phyloP scores from a whole-genome alignment of 2,329 filamentous ascomycete species.

The Beauveria rudraprayagi region DNA sequence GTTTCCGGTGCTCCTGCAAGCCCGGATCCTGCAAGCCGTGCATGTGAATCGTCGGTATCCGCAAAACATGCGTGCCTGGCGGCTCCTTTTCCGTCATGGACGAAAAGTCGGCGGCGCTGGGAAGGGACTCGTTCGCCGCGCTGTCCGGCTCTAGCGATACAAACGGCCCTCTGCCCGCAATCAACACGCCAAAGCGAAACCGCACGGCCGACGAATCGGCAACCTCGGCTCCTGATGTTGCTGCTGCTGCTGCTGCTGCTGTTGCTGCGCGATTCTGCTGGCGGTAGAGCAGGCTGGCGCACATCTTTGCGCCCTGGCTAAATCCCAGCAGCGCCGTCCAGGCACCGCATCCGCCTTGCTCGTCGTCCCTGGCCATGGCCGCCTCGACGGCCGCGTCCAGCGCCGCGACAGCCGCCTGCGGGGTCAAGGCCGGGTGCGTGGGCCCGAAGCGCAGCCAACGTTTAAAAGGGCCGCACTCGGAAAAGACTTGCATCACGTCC shows the following conservation, averaged over 20 bases:
- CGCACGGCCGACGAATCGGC: conserved; percentile 12
- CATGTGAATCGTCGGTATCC: conserved; percentile 28
- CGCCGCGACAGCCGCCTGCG: conserved; percentile 26
- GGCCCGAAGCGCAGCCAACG: conserved; percentile 50
- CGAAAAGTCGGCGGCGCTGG: conserved; percentile 19
- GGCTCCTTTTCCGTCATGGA: conserved; percentile 16
- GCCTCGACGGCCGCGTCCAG: conserved; percentile 27
- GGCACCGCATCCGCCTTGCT: conserved; percentile 32
- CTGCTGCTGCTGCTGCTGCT: conserved; percentile 15
- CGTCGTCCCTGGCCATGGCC: conserved; percentile 41
- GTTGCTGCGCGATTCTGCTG: conserved; percentile 44
- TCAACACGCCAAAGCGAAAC: conserved; percentile 29
- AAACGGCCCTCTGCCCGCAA: conserved; percentile 26
- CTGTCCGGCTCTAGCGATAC: conserved; percentile 18
- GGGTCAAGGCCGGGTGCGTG: conserved; percentile 42
- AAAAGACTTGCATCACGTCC: conserved; percentile 54
- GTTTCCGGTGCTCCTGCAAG: conserved; percentile 37
- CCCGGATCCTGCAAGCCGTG: conserved; percentile 53
- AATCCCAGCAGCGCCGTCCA: conserved; percentile 53
- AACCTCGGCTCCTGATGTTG: conserved; percentile 6
- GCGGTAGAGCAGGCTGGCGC: conserved; percentile 44
- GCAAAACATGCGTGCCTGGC: conserved; percentile 22
- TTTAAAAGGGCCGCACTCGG: conserved; percentile 52
- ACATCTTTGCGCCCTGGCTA: conserved; percentile 53
- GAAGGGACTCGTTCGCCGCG: not conserved